Percentiles rank a stretch among this genome's conserved stretches.
phyloP scores from a whole-genome alignment of 2,329 filamentous ascomycete species.

The Monilinia aucupariae region DNA sequence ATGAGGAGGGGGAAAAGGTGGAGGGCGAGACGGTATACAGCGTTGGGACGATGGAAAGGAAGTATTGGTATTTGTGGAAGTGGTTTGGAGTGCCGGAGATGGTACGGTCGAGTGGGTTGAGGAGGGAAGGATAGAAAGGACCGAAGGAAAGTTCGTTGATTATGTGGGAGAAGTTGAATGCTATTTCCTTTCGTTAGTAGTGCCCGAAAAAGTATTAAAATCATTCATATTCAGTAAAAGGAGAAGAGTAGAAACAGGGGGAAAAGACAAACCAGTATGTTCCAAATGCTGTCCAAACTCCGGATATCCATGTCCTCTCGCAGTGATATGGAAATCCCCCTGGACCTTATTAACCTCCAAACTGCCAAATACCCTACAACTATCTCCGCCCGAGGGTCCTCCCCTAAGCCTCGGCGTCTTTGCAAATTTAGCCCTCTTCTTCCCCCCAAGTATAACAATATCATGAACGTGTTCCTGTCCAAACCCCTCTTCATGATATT shows the following conservation, averaged over 20 bases:
- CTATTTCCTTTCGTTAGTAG: slow-evolving; percentile 42
- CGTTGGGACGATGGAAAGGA: slow-evolving; percentile 89
- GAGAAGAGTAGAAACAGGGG: neutral
- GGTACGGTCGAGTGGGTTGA: slow-evolving; percentile 91
- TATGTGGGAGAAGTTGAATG: slow-evolving; percentile 97
- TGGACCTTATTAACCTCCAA: slow-evolving; percentile 94
- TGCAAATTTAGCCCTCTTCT: slow-evolving; percentile 59
- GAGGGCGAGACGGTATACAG: slow-evolving; percentile 66
- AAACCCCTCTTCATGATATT: slow-evolving; percentile 63
- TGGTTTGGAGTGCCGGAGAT: slow-evolving; percentile 66
- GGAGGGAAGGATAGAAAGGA: slow-evolving; percentile 88
- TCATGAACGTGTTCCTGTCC: slow-evolving; percentile 85
- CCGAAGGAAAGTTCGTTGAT: slow-evolving; percentile 95
- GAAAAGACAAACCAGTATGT: slow-evolving; percentile 58
- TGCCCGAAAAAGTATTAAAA: neutral
- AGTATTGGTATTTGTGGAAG: slow-evolving; percentile 98
- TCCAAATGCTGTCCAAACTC: slow-evolving; percentile 75
- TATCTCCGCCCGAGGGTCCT: slow-evolving; percentile 47
- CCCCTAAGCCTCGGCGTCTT: slow-evolving; percentile 64
- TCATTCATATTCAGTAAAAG: neutral
- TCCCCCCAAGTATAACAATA: slow-evolving; percentile 67
- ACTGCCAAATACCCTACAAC: slow-evolving; percentile 84
- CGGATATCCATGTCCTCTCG: slow-evolving; percentile 88
- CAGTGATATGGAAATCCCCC: slow-evolving; percentile 96
- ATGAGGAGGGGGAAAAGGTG: slow-evolving; percentile 20